Evolutionary conservation across 2,329 filamentous ascomycete species (phyloP), one percentile per base, ranked within the genome.

Genomic region (Paracamarosporium sp.): DNA sequence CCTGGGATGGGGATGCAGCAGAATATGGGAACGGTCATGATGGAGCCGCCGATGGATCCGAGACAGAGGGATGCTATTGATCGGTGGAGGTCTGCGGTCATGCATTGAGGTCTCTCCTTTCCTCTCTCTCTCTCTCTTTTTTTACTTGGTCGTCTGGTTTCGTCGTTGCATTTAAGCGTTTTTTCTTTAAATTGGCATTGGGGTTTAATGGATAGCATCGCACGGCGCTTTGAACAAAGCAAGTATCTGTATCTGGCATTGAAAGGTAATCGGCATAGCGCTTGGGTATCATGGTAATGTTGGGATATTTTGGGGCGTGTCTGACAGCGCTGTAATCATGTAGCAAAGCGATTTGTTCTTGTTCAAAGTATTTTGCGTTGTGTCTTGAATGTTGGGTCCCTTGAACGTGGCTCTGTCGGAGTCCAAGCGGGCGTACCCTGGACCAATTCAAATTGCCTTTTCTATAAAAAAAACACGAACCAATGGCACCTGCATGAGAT

Each of bases 11-110:
- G 47, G 15, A 40, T 64, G 61, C 40, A 55, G 43, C 60, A 59
- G 17, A n/a, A n/a, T 13, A 50, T 50, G 47, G 45, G 45, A 12
- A 47, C 44, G n/a, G 62, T 68, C 61, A 65, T 62, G 63, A 64
- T 70, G 63, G 60, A 61, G 33, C 63, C 56, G 44, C 64, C 65
- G 1, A 75, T 83, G 68, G 79, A 85, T 67, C 74, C 79, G 4
- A 77, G 77, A 52, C 83, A 86, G 67, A 77, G 83, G 53, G 84
- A 83, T 57, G 76, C 83, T 57, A 86, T 88, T 73, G 84, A 88
- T 76, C 82, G 81, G 31, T 88, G 86, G 86, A 81, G 85, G 67
- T 79, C 83, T 65, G 71, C 76, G 46, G 70, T 81, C 53, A 61
- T 65, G 56, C 62, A 65, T 47, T 71, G 40, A 63, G 46, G 55